Evolutionary conservation across 805 yeast species (phyloP).

Genomic region (Candida caryicola): DNA sequence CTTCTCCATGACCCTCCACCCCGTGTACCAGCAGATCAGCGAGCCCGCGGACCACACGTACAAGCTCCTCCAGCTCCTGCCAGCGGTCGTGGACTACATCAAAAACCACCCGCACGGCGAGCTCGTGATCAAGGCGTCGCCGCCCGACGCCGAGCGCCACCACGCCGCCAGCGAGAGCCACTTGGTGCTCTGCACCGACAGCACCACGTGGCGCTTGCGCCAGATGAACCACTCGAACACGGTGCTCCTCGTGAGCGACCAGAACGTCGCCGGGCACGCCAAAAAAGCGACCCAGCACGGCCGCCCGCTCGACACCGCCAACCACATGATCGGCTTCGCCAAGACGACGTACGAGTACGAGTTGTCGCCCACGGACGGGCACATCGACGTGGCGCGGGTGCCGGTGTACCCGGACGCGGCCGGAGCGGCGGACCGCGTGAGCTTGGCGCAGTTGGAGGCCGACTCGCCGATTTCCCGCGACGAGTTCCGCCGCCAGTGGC

Average conservation of each 20-base stretch:
- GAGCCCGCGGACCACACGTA: conserved; percentile 31
- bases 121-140: conserved; percentile 37
- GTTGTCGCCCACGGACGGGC: conserved; percentile 22
- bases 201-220: conserved; percentile 60
- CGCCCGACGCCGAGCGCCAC: conserved; percentile 5
- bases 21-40: conserved; percentile 14
- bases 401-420: conserved; percentile 21
- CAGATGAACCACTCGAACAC: conserved; percentile 88
- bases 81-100: conserved; percentile 44
- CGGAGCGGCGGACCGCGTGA: background rate
- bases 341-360: conserved; percentile 36
- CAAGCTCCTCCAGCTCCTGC: conserved; percentile 52
- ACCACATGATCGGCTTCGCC: conserved; percentile 29
- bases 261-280: conserved; percentile 7
- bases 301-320: background rate
- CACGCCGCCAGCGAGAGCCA: conserved; percentile 21
- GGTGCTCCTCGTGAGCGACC: conserved; percentile 49
- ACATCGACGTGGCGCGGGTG: conserved; percentile 28
- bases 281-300: background rate
- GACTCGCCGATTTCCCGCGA: conserved; percentile 52
- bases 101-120: conserved; percentile 21
- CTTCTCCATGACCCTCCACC: conserved; percentile 3
- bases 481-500: conserved; percentile 57
- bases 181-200: conserved; percentile 60
- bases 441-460: conserved; percentile 28